Base-by-base conservation (phyloP, 2,329 filamentous ascomycete genomes). In the Aschersonia sp. region DNA sequence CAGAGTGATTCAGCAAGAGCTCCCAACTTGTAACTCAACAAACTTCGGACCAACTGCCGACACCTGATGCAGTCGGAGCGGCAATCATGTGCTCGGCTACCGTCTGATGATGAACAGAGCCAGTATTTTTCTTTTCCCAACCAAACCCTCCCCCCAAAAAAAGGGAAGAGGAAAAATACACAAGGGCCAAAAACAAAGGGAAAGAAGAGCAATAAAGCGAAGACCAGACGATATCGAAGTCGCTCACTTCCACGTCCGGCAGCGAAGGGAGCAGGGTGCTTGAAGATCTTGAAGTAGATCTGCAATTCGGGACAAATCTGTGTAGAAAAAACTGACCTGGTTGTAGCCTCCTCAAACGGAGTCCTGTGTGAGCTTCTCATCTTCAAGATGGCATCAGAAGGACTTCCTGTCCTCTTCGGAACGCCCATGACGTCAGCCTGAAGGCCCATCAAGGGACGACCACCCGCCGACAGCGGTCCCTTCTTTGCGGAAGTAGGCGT, bases 301-400 rank as follows among this genome's bases (percentile, higher is more conserved):
- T 12, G 32, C 32, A 9, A 40, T 40, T 29, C 20, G 12, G 5
- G 20, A 20, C 20, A 20, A 32, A 38, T 28, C 28, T 12, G 9
- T 7, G 6, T 9, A 31, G 29, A 20, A 9, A 9, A 7, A 10
- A 47, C 51, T 50, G 42, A 53, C 53, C 51, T 47, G n/a, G 49
- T 35, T 9, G 31, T 45, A 41, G 32, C 30, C 7, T 41, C 45
- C 5, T 31, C 40, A 9, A 43, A 45, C 4, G 9, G 45, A 31
- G 41, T 31, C 31, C 44, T 50, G 6, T 30, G 10, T 6, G 35
- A 42, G 20, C 47, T 40, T 38, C 48, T 52, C 49, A 54, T 51
- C 9, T 51, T 51, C n/a, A 62, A 47, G 30, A 59, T 51, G 3
- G 58, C 59, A 47, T 61, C 54, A 2, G 58, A 56, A 2, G 54